A percentile compares a stretch with the other conserved stretches of the same genome.
phyloP scores from a whole-genome alignment of 1,139 yeast species.

The Geotrichum restrictum region DNA sequence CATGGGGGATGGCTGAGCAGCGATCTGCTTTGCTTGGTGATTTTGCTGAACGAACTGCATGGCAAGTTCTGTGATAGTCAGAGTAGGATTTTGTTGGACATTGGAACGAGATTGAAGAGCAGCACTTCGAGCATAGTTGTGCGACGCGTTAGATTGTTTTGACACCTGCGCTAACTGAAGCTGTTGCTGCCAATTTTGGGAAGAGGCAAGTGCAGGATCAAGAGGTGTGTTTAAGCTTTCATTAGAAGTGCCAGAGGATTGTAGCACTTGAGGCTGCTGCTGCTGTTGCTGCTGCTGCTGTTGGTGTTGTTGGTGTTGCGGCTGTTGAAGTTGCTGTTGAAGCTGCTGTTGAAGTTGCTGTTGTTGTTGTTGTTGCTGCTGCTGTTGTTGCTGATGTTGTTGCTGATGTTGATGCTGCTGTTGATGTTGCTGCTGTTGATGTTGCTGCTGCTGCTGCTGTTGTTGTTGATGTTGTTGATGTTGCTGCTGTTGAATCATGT shows the following conservation, averaged over 20 bases:
- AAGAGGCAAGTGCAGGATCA: conserved; percentile 39
- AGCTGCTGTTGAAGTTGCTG: conserved; percentile 14
- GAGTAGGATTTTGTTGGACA: conserved; percentile 24
- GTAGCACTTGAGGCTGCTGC: conserved; percentile 26
- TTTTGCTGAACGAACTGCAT: conserved; percentile 37
- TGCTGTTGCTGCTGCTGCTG: conserved; percentile 26
- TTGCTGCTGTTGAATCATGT: conserved; percentile 21
- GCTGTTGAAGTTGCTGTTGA: conserved; percentile 34
- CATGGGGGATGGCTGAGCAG: conserved; percentile 32
- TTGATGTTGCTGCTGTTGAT: conserved; percentile 31
- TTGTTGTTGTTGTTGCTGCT: background rate
- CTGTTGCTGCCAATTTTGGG: conserved; percentile 85
- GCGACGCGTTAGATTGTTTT: conserved; percentile 68
- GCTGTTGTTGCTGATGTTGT: background rate
- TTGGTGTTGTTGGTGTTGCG: conserved; percentile 31
- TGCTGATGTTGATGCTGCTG: background rate
- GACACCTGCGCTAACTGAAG: conserved; percentile 74
- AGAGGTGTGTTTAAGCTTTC: conserved; percentile 16
- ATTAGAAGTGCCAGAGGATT: conserved; percentile 29
- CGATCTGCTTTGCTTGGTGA: conserved; percentile 23
- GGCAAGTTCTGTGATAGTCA: conserved; percentile 40
- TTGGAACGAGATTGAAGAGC: conserved; percentile 61
- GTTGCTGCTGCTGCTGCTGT: conserved; percentile 1
- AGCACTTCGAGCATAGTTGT: conserved; percentile 87
- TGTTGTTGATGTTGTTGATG: no score